Evolutionary conservation across 352 stramenopile genomes (phyloP), one percentile per base, ranked within the genome.

Genomic region (Phytophthora pini): DNA sequence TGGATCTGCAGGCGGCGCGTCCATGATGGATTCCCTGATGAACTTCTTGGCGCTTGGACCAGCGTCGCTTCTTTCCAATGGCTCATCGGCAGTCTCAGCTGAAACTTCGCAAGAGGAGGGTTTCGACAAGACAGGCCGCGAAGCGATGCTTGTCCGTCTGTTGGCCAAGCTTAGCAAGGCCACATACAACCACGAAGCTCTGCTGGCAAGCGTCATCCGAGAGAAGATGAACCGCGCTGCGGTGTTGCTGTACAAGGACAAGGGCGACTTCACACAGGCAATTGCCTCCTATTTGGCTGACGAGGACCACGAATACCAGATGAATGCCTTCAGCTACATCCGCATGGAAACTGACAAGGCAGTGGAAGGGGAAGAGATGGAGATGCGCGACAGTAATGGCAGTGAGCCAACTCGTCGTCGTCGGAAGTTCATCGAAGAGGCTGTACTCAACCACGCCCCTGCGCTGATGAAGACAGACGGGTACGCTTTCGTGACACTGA

Each of bases 21-120:
- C 78, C 2, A 93, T 96, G 85, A 94, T 96, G 86, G 82, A 96
- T 59, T 93, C 85, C 36, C 59, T 96, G 40, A 93, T 96, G 88
- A 93, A 92, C 60, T 96, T 96, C 61, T 61, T 96, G 24, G 88
- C 88, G 36, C 74, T 92, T 15, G 88, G 88, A 3, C 84, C 88
- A 32, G 78, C 84, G 15, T 91, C 86, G 1, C 69, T 95, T 12
- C 58, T 86, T 17, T 75, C 80, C 8, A 76, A 76, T 41, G 61
- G 57, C 7, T 68, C 68, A 4, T 80, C 76, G 10, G 79, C 73
- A 13, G 80, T 86, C 11, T 64, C 71, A 3, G 55, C 59, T 13
- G 68, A 72, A 62, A 84, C 84, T 26, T 87, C 85, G 2, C 86
- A 93, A 50, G 88, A 94, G 41, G 85, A 92, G 67, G 88, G 88